Evolutionary conservation across 2,329 filamentous ascomycete species (phyloP).

Genomic region (Aotearoamyces nothofagi): DNA sequence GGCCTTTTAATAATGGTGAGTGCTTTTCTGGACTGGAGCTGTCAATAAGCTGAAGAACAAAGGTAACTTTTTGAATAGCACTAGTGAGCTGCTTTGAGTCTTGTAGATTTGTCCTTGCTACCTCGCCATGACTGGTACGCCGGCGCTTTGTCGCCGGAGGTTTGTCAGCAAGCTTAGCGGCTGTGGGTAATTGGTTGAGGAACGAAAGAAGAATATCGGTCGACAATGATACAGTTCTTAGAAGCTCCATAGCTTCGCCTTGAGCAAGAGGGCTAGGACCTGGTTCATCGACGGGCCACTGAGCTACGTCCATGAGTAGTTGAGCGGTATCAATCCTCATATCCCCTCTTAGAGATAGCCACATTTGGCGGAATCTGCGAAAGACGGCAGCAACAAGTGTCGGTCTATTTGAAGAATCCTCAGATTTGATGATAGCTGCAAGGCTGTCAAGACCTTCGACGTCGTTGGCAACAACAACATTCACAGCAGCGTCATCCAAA

Average conservation of each 20-base stretch:
- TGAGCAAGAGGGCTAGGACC: constrained; percentile 23
- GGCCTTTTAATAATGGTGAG: constrained; percentile 57
- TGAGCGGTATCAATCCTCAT: constrained; percentile 43
- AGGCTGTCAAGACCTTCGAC: constrained; percentile 39
- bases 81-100: constrained; percentile 50
- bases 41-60: constrained; percentile 81
- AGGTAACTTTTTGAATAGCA: constrained; percentile 62
- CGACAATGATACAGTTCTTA: constrained; percentile 59
- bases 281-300: constrained; percentile 22
- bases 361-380: constrained; percentile 52
- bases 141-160: constrained; percentile 65
- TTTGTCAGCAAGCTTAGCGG: constrained; percentile 56
- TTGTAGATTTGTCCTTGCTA: constrained; percentile 42
- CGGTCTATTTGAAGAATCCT: constrained; percentile 27
- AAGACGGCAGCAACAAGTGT: constrained; percentile 51
- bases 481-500: constrained; percentile 35
- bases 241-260: constrained; percentile 53
- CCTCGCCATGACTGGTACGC: constrained; percentile 60
- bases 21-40: constrained; percentile 61
- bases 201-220: constrained; percentile 59
- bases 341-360: constrained; percentile 54
- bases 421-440: constrained; percentile 30
- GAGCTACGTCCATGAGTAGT: constrained; percentile 45
- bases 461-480: constrained; percentile 37
- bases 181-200: constrained; percentile 57